phyloP scores from a whole-genome alignment of 2,329 filamentous ascomycete species.

The Hirsutella minnesotensis region DNA sequence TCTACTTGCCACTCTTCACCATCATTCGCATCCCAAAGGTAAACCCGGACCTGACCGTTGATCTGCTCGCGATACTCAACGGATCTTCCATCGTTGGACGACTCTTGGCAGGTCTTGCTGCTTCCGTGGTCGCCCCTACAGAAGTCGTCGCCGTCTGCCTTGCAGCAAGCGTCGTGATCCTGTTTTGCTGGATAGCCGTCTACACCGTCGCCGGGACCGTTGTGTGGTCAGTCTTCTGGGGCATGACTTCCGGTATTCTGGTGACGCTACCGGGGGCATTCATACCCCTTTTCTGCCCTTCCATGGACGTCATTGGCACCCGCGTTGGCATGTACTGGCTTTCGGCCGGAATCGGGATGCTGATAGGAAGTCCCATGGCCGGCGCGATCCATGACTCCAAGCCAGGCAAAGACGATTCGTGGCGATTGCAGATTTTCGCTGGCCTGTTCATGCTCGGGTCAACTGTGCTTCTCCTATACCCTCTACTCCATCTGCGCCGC shows the following conservation, averaged over 20 bases:
- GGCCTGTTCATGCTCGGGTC: not conserved
- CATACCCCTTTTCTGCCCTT: not conserved
- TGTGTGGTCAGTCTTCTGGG: not conserved
- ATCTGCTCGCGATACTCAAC: not conserved
- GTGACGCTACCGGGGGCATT: not conserved
- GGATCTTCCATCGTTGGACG: not conserved
- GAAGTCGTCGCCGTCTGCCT: not conserved
- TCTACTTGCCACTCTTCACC: slow-evolving; percentile 1
- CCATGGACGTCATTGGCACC: not conserved
- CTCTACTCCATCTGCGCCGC: not conserved
- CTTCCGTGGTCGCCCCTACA: not conserved
- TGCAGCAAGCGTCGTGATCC: not conserved
- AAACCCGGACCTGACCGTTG: not conserved
- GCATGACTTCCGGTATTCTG: slow-evolving; percentile 1
- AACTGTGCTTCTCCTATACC: not conserved
- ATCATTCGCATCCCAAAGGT: not conserved
- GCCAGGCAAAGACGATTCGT: not conserved
- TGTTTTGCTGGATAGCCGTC: not conserved
- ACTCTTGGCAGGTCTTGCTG: not conserved
- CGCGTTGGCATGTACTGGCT: not conserved
- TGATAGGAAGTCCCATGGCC: not conserved
- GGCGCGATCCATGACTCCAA: not conserved
- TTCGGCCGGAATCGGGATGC: not conserved
- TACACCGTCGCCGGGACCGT: not conserved
- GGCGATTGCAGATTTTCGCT: not conserved